phyloP scores from a whole-genome alignment of 805 yeast species.

The Wickerhamomyces tratensis region DNA sequence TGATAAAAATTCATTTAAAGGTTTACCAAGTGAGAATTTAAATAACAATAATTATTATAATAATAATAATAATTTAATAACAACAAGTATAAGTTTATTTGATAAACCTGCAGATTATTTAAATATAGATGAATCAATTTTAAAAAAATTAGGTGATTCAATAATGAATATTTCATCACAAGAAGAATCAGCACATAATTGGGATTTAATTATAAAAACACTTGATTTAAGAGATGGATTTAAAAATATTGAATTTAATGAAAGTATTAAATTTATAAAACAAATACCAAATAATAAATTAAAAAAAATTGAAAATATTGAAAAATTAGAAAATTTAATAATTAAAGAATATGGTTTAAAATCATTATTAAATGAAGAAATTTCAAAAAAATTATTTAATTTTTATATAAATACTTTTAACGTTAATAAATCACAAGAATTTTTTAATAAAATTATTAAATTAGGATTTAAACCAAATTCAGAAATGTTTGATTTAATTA shows the following conservation, averaged over 20 bases:
- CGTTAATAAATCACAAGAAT: conserved; percentile 6
- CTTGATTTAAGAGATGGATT: conserved; percentile 21
- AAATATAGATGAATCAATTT: conserved; percentile 24
- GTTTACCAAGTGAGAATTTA: neutral
- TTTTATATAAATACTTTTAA: too few species aligned
- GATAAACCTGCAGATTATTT: conserved; percentile 16
- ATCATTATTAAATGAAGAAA: too few species aligned
- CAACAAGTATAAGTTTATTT: conserved; percentile 4
- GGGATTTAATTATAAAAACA: conserved; percentile 25
- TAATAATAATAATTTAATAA: too few species aligned
- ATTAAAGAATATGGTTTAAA: too few species aligned
- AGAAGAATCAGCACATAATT: conserved; percentile 26
- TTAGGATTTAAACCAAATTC: conserved; percentile 29
- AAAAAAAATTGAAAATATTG: conserved; percentile 14
- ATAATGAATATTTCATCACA: conserved; percentile 29
- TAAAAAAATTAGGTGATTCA: conserved; percentile 30
- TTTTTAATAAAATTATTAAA: conserved; percentile 16
- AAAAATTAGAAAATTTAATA: conserved; percentile 12
- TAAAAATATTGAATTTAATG: conserved; percentile 18
- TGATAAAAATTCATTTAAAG: neutral
- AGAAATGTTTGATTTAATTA: conserved; percentile 41
- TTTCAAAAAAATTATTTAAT: too few species aligned
- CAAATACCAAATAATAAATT: conserved; percentile 28
- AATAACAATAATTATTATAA: too few species aligned
- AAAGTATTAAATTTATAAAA: conserved; percentile 24